Base-by-base conservation (phyloP, 257 asterid genomes). In the Nicotiana paniculata region DNA sequence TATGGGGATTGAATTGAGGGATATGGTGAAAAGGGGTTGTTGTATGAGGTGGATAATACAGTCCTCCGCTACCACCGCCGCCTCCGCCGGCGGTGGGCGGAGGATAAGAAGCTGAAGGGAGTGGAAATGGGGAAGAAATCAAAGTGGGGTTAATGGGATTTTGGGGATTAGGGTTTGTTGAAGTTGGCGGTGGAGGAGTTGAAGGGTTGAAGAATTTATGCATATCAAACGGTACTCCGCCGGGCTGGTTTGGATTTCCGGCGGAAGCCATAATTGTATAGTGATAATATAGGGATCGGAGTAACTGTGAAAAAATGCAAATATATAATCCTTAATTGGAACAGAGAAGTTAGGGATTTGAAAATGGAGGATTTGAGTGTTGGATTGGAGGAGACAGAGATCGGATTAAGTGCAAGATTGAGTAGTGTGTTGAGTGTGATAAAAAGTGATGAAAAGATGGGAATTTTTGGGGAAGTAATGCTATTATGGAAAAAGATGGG, bases 41-140 rank as follows among this genome's bases (percentile, higher is more conserved):
- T 24, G 92, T 67, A 64, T 89, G 97, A 0, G 91, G 90, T 9
- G 92, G 81, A 80, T 86, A 91, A 1, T 92, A 74, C 78, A 85
- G 91, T 4, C 91, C 88, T 54, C 92, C 87, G n/a, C 85, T 85
- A 57, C 84, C 75, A 9, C 84, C 78, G 28, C 86, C 46, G 11
- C 87, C 90, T 28, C 82, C 57, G 11, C 9, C 87, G 26, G 90
- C 82, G 30, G 58, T n/a, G 17, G 77, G n/a, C 10, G 95, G 96
- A 13, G 97, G 97, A 85, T 91, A 91, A 68, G 98, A 92, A n/a
- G 97, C 91, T 7, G 97, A 90, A 75, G 98, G 97, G 12, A 85
- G 89, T 3, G 91, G 89, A 35, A 88, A 86, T 5, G 82, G 82
- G 81, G 93, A 81, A 15, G 98, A 54, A 12, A 80, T 70, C 58